Evolutionary conservation across 805 yeast genomes (phyloP), one percentile per base, ranked within the genome.

Genomic region (Myxozyma udenii): DNA sequence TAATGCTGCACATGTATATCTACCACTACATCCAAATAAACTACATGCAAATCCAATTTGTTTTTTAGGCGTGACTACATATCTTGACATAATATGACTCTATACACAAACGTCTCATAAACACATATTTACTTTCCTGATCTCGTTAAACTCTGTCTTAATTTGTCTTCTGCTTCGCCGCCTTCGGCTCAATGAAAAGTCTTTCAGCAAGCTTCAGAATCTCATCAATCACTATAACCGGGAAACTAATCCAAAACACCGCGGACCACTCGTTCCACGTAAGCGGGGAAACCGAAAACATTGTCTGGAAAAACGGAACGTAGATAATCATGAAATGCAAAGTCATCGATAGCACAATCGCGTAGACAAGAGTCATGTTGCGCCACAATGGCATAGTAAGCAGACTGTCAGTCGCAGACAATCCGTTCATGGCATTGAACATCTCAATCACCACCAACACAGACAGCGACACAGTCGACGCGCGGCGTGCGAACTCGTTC

Each of bases 361-460:
- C 75, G 28, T 61, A 48, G n/a, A 72, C 68, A 37, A 72, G 58
- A 45, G 71, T 69, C 48, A 66, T 48, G 53, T 72, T 72, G 25
- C 60, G 66, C 74, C 74, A 71, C 3, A 70, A 50, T 41, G 74
- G 74, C 62, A 71, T 67, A 1, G 67, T 62, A 41, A 71, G 43
- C 37, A 72, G 55, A 46, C 71, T 66, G 53, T 72, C 75, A 4
- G 73, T 65, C 46, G 71, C 70, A 30, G 71, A 66, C 26, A 72
- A 51, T 45, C 71, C 69, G 51, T 72, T 71, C 67, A 69, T 61
- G 3, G 75, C 74, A 52, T 72, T 71, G 43, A 72, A 60, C 75
- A 72, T 71, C 58, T 72, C 75, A 49, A 71, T 69, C 24, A 71
- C 62, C 28, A 72, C 75, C 22, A 71, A 57, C 39, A 71, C 68